Conservation (phyloP, 352 stramenopile species). For the Pythium plurisporium region DNA sequence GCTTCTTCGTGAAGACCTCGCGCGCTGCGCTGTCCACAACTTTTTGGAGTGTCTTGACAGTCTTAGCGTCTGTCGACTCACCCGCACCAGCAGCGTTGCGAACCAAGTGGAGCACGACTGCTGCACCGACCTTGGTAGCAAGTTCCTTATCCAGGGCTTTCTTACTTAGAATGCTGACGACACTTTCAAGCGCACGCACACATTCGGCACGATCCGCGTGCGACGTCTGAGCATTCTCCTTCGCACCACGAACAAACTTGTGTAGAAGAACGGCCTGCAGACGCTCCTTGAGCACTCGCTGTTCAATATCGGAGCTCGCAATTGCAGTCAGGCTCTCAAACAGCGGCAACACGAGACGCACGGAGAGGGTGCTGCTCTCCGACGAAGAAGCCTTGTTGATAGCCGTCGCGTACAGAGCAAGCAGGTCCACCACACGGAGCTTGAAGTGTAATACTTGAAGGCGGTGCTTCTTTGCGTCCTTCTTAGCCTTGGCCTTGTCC, state of each 20-base stretch:
- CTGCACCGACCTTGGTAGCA: constrained; percentile 48
- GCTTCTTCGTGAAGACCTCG: constrained; percentile 81
- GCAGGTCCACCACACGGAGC: constrained; percentile 74
- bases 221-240: constrained; percentile 36
- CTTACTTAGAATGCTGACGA: constrained; percentile 42
- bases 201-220: constrained; percentile 20
- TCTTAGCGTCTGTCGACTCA: background rate
- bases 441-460: constrained; percentile 83
- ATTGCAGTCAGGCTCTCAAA: constrained; percentile 53
- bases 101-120: constrained; percentile 56
- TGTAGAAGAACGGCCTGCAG: constrained; percentile 60
- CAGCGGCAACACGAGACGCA: constrained; percentile 57
- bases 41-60: background rate
- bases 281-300: constrained; percentile 70
- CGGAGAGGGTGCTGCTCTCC: constrained; percentile 18
- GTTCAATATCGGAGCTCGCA: constrained; percentile 52
- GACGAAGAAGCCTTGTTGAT: constrained; percentile 2
- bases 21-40: constrained; percentile 28
- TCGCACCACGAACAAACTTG: constrained; percentile 53
- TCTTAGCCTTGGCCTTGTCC: constrained; percentile 66
- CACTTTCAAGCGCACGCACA: constrained; percentile 28
- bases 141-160: constrained; percentile 62
- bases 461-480: constrained; percentile 59
- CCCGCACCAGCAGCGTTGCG: constrained; percentile 29
- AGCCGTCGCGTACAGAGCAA: constrained; percentile 56